Evolutionary conservation across 2,329 filamentous ascomycete genomes (phyloP).

Genomic region (Aspergillus ochraceus): DNA sequence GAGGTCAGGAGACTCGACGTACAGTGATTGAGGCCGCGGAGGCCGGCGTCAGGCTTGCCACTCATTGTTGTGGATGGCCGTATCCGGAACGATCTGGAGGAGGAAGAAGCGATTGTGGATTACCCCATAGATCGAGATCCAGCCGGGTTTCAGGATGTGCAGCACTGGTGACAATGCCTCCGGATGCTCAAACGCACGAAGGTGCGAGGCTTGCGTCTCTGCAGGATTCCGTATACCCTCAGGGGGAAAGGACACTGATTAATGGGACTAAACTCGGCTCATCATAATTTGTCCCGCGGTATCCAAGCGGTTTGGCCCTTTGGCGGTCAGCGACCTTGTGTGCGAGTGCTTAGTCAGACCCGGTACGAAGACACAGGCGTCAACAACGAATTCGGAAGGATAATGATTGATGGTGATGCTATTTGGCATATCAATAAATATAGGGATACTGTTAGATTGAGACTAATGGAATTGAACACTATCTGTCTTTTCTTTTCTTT

Average conservation of each 20-base stretch:
- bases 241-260: neutral
- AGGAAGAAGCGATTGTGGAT: constrained; percentile 10
- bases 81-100: constrained; percentile 17
- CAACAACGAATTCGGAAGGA: neutral
- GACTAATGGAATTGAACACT: no score
- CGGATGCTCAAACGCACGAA: neutral
- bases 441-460: no score
- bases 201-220: neutral
- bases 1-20: constrained; percentile 23
- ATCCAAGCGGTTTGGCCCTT: neutral
- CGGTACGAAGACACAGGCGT: neutral
- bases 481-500: no score
- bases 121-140: constrained; percentile 24
- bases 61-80: constrained; percentile 33
- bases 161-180: neutral
- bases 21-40: constrained; percentile 79
- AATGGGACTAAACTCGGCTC: neutral
- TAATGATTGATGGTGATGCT: no score
- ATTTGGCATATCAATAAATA: no score
- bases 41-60: constrained; percentile 60
- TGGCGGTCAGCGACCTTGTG: neutral
- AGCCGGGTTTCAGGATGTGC: neutral
- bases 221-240: neutral
- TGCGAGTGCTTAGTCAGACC: neutral
- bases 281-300: neutral